Evolutionary conservation across 2,329 filamentous ascomycete genomes (phyloP).

Genomic region (Fusarium sp.): DNA sequence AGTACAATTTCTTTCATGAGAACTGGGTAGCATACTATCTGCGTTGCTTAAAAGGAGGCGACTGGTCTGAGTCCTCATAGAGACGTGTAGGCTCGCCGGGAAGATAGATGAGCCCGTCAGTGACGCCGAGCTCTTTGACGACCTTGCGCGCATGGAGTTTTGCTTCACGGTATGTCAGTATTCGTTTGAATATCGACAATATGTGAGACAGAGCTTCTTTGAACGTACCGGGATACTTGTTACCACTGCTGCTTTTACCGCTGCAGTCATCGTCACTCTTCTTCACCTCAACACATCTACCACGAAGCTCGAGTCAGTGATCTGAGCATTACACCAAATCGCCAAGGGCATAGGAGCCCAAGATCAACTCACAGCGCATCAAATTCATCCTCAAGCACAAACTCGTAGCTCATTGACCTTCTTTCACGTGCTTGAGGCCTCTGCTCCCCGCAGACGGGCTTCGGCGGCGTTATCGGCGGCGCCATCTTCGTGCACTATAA

Average conservation of each 20-base stretch:
- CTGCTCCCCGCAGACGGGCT: slow-evolving; percentile 30
- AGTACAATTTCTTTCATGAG: neutral
- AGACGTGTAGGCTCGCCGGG: slow-evolving; percentile 58
- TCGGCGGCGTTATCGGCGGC: slow-evolving; percentile 26
- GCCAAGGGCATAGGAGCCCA: no score
- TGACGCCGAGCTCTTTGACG: slow-evolving; percentile 57
- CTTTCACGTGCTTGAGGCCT: slow-evolving; percentile 32
- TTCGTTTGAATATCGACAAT: neutral
- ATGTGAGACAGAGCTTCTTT: neutral
- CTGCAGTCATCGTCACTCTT: slow-evolving; percentile 22
- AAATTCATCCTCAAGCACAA: slow-evolving; percentile 61
- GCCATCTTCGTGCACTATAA: slow-evolving; percentile 18
- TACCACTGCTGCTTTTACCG: slow-evolving; percentile 30
- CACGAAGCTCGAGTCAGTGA: neutral
- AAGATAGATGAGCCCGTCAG: slow-evolving; percentile 63
- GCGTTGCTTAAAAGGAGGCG: slow-evolving; percentile 63
- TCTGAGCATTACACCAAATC: no score
- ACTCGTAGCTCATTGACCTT: slow-evolving; percentile 39
- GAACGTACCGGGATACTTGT: slow-evolving; percentile 50
- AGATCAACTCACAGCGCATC: slow-evolving; percentile 59
- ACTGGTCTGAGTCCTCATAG: slow-evolving; percentile 68
- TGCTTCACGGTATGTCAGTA: slow-evolving; percentile 48
- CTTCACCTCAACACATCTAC: slow-evolving; percentile 51
- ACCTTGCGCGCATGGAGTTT: slow-evolving; percentile 67
- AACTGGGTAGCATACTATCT: slow-evolving; percentile 58